Base-by-base conservation (phyloP, 257 asterid species). In the Ophiorrhiza pumila region DNA sequence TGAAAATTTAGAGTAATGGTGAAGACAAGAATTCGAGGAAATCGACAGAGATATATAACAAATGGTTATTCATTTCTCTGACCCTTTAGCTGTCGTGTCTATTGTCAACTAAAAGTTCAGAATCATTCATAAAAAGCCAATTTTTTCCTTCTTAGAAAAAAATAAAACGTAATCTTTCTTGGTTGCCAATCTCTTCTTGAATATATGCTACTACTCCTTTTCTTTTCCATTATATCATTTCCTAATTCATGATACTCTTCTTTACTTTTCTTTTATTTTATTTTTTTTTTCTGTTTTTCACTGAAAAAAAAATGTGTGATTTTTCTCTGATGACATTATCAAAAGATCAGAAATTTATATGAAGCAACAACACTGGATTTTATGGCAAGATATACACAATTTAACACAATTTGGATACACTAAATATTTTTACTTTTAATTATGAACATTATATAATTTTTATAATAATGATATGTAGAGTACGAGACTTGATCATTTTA, bases 61-160 rank as follows among this genome's bases (percentile, higher is more conserved):
- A 71, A 39, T 39, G 12, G 49, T 20, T 66, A 42, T 67, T 68
- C 52, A 66, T n/a, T 53, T 67, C 49, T 74, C 50, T 72, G 76
- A 71, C 77, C 71, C 70, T 45, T 29, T 41, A 37, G 22, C 60
- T 65, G 79, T 69, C 74, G 58, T 55, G 73, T 74, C 58, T 18
- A 27, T 52, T 79, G 83, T 79, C 80, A 79, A 71, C 83, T 71
- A 79, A 79, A 79, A 75, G 83, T 57, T 32, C 66, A 46, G 80
- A 55, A 74, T 74, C 78, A 52, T n/a, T n/a, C n/a, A 37, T 47
- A 41, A 31, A 77, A 77, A 66, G 53, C 63, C 52, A 20, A 22
- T 49, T 61, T 63, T 25, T 23, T 7, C 42, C 17, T 29, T 63
- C 63, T 62, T 8, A 25, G 14, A 43, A 17, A 10, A 73, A 17